Base-by-base conservation (phyloP, 108 stramenopile species). In the Nannochloropsis oceanica region DNA sequence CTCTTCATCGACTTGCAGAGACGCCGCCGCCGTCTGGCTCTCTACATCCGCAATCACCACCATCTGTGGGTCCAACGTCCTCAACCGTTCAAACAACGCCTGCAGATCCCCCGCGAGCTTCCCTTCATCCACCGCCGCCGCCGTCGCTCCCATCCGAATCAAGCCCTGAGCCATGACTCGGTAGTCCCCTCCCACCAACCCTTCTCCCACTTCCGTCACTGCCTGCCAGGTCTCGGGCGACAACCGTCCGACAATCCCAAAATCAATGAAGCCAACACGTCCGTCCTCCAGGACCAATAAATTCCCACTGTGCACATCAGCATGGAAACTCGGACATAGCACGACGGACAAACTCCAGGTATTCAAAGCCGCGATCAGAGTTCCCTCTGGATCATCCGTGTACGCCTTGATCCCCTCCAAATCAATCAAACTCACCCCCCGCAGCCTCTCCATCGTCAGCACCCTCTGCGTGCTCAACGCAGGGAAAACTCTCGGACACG, bases 231-330 rank as follows among this genome's bases (percentile, higher is more conserved):
- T 94, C 85, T 93, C 93, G 27, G 94, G 93, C 25, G 93, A 91
- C 20, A 97, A 93, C 13, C 95, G 93, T 8, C 97, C 97, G 7
- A 96, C 96, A 88, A 98, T 97, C 43, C 97, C 97, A 88, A 98
- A 98, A 86, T 98, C 97, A 84, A 98, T 98, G 81, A 98, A 98
- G 42, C 95, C 97, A 2, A 98, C 94, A 11, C 96, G 91, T 12
- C 96, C 96, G 85, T 98, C 97, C 34, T 95, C 84, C 42, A 89
- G 14, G 3, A 91, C 91, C 42, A 95, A 85, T 20, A 95, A 84
- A 50, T 95, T 95, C 12, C 97, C 97, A 26, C 94, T 93, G 87
- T 98, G 97, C 1, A 97, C 59, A 25, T 81, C 97, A n/a, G 97
- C 97, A 87, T 98, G 97, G 89, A 98, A 98, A 90, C 92, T 95